These are phyloP conservation scores for Crassisporium funariophilum DNA, from an alignment of 768 basidiomycete genomes.

Conservation along the genomic window DNA sequence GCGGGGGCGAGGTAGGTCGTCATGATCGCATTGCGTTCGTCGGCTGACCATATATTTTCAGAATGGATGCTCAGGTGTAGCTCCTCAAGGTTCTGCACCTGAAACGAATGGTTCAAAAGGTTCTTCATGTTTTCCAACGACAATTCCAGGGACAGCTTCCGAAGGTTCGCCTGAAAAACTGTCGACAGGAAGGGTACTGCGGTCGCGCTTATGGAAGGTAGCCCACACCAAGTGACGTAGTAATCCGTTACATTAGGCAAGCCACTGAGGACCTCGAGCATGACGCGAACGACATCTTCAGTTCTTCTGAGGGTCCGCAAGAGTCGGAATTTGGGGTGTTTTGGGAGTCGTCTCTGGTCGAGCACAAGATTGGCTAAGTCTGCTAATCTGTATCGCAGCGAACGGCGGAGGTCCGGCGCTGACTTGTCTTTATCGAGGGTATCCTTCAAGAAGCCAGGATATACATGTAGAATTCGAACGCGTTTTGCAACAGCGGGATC, in stretches of 20 bases:
- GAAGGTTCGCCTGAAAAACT: constrained; percentile 37
- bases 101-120: constrained; percentile 33
- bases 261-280: constrained; percentile 44
- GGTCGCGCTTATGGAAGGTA: constrained; percentile 30
- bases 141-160: constrained; percentile 44
- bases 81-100: constrained; percentile 38
- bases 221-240: constrained; percentile 51
- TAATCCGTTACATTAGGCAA: constrained; percentile 50
- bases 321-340: constrained; percentile 28
- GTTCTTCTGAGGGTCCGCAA: constrained; percentile 32
- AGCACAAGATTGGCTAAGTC: constrained; percentile 37
- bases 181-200: constrained; percentile 35
- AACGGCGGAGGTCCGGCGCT: constrained; percentile 19
- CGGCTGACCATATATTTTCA: constrained; percentile 29
- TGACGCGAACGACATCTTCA: constrained; percentile 40
- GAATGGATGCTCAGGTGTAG: constrained; percentile 45
- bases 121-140: constrained; percentile 42
- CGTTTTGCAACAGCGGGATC: constrained; percentile 50
- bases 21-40: constrained; percentile 33
- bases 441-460: constrained; percentile 51
- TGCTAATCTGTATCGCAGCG: constrained; percentile 30
- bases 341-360: constrained; percentile 29
- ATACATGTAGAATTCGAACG: constrained; percentile 49
- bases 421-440: constrained; percentile 31
- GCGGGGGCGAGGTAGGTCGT: constrained; percentile 39